Percentiles rank a stretch among this genome's conserved stretches.
Evolutionary conservation across 176 grass and related monocot species (phyloP).

Genomic region (Eremochloa ophiuroides): DNA sequence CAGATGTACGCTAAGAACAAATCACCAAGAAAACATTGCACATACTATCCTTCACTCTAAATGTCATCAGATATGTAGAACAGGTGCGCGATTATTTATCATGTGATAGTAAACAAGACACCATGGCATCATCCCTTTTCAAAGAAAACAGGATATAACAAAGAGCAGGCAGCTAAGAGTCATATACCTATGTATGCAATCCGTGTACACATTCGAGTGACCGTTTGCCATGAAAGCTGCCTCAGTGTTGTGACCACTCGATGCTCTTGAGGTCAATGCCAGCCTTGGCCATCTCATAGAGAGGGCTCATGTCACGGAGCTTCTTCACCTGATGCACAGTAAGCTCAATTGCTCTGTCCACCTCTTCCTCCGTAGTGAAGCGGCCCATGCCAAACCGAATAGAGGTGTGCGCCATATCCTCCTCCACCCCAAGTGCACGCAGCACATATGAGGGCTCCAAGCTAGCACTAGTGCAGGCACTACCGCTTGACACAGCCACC

Average conservation of each 20-base stretch:
- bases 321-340: conserved; percentile 84
- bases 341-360: conserved; percentile 75
- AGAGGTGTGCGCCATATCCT: conserved; percentile 97
- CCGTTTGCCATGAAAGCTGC: neutral
- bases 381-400: conserved; percentile 92
- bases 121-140: conserved; percentile 5
- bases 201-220: neutral
- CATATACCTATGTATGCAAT: conserved; percentile 37
- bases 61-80: neutral
- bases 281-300: conserved; percentile 98
- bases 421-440: conserved; percentile 78
- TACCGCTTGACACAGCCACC: conserved; percentile 91
- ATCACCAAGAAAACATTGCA: neutral
- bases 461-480: conserved; percentile 93
- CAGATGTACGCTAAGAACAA: neutral
- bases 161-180: conserved; percentile 10
- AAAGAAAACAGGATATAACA: conserved; percentile 18
- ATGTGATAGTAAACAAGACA: neutral
- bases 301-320: conserved; percentile 89
- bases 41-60: neutral
- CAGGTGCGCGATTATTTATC: neutral
- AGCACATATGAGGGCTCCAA: conserved; percentile 88
- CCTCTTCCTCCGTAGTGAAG: conserved; percentile 90
- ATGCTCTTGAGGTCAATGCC: conserved; percentile 91
- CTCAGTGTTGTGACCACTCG: conserved; percentile 83